Percentiles rank a stretch among this genome's conserved stretches.
Evolutionary conservation across 371 early-diverging fungal species (phyloP).

Genomic region (Apophysomyces elegans): DNA sequence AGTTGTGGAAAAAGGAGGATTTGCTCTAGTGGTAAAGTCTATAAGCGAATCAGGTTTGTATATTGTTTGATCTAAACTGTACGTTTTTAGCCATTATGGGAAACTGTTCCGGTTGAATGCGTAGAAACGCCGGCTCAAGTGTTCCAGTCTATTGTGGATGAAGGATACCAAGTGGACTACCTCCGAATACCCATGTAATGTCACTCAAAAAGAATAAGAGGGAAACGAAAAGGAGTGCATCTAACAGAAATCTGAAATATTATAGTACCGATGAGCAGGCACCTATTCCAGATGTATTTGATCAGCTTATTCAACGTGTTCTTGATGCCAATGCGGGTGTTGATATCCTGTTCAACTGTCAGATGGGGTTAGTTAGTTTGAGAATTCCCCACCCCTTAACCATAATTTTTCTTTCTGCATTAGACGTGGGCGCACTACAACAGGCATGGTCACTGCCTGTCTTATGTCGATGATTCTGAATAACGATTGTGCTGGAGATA

Average conservation of each 20-base stretch:
- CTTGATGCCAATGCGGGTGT: constrained; percentile 41
- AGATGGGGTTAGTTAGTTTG: constrained; percentile 67
- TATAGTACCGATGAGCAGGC: constrained; percentile 77
- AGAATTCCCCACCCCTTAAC: background rate
- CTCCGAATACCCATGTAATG: constrained; percentile 68
- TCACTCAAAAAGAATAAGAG: too few species aligned
- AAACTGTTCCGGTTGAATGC: constrained; percentile 49
- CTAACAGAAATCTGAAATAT: too few species aligned
- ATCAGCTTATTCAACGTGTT: constrained; percentile 61
- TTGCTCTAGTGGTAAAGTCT: constrained; percentile 52
- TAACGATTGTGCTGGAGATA: constrained; percentile 39
- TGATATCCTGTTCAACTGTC: constrained; percentile 77
- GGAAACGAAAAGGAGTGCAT: too few species aligned
- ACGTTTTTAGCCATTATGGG: constrained; percentile 61
- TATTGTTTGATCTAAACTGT: background rate
- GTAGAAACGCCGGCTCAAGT: constrained; percentile 68
- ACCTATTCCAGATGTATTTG: constrained; percentile 80
- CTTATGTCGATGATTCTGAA: constrained; percentile 52
- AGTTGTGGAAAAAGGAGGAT: constrained; percentile 39
- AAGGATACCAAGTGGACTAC: constrained; percentile 69
- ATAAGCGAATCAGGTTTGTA: background rate
- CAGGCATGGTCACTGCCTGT: constrained; percentile 74
- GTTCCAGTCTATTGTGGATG: constrained; percentile 51
- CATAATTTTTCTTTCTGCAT: background rate
- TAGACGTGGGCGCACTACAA: constrained; percentile 81